A percentile compares a stretch with the other conserved stretches of the same genome.
Evolutionary conservation across 2,329 filamentous ascomycete species (phyloP).

Genomic region (Coleophoma cylindrospora): DNA sequence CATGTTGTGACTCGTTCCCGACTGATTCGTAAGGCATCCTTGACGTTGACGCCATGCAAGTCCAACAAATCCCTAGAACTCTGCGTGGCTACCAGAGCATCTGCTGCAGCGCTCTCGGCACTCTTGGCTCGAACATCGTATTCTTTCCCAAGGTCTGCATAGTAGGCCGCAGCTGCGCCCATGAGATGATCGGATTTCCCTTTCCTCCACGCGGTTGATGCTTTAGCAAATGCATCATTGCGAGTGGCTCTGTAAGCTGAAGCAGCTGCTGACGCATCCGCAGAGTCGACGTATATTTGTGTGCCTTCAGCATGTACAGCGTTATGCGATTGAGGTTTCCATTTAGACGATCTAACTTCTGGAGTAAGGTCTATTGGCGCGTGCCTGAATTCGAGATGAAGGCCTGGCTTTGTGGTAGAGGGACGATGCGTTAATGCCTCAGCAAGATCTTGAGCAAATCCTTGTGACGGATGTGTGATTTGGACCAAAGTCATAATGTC

Average conservation of each 20-base stretch:
- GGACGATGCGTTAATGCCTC: slow-evolving; percentile 37
- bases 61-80: slow-evolving; percentile 62
- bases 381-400: slow-evolving; percentile 24
- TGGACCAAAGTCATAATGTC: slow-evolving; percentile 48
- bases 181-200: slow-evolving; percentile 68
- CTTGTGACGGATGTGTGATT: slow-evolving; percentile 50
- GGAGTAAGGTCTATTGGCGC: slow-evolving; percentile 10
- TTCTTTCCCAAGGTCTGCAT: slow-evolving; percentile 65
- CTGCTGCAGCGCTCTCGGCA: slow-evolving; percentile 62
- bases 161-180: slow-evolving; percentile 71
- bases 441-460: slow-evolving; percentile 55
- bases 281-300: neutral
- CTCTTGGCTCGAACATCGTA: slow-evolving; percentile 51
- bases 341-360: neutral
- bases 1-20: slow-evolving; percentile 61
- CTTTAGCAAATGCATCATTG: slow-evolving; percentile 46
- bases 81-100: slow-evolving; percentile 63
- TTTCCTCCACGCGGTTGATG: slow-evolving; percentile 50
- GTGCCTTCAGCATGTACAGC: slow-evolving; percentile 1
- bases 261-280: neutral
- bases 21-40: slow-evolving; percentile 76
- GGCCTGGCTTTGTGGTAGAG: slow-evolving; percentile 6
- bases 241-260: slow-evolving; percentile 9
- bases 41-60: slow-evolving; percentile 77
- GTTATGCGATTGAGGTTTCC: slow-evolving; percentile 4